Conservation (phyloP, 129 eudicot species). For the Ambrosia artemisiifolia region DNA sequence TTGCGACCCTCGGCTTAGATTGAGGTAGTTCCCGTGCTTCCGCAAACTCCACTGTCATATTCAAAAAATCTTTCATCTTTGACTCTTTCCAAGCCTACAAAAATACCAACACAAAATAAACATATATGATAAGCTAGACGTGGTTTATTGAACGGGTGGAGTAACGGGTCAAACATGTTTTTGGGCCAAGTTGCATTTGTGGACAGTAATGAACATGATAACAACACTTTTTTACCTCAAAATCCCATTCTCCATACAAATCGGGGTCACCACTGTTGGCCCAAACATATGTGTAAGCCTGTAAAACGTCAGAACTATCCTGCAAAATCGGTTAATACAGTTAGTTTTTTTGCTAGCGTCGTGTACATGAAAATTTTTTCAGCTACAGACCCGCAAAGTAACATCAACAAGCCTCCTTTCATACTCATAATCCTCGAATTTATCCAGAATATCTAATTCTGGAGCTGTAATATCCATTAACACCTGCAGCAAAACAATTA, state of each 20-base stretch:
- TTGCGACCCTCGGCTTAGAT: constrained; percentile 66
- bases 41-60: constrained; percentile 70
- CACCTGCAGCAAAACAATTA: constrained; percentile 43
- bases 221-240: constrained; percentile 51
- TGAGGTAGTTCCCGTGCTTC: constrained; percentile 64
- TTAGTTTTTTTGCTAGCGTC: not conserved
- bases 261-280: constrained; percentile 55
- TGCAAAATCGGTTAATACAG: constrained; percentile 30
- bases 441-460: constrained; percentile 70
- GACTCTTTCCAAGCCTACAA: constrained; percentile 66
- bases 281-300: constrained; percentile 80
- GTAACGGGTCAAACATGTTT: not conserved
- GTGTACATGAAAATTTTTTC: constrained; percentile 11
- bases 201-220: not conserved
- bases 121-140: not conserved
- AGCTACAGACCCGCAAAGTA: constrained; percentile 48
- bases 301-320: constrained; percentile 57
- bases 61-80: constrained; percentile 70
- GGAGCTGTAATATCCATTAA: constrained; percentile 62
- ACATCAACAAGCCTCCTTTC: constrained; percentile 66
- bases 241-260: constrained; percentile 86
- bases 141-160: not conserved
- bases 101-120: not conserved
- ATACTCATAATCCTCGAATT: constrained; percentile 83
- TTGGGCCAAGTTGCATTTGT: not conserved